phyloP scores from a whole-genome alignment of 164 flowering plant species.

The Platanus orientalis region DNA sequence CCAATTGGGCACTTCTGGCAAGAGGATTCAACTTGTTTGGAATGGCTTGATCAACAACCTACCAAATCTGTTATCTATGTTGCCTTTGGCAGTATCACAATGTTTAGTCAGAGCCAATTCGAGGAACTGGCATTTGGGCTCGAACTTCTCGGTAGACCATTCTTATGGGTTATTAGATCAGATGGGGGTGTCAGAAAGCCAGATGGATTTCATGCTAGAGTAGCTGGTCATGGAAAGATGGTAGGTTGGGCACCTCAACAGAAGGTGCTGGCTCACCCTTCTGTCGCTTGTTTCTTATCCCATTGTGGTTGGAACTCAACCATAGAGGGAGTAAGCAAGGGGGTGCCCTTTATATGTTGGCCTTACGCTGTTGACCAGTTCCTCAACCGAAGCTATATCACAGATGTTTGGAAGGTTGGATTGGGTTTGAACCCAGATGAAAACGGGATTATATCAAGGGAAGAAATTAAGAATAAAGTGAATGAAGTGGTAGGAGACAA shows the following conservation, averaged over 20 bases:
- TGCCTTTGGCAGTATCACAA: constrained; percentile 26
- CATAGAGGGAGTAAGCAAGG: constrained; percentile 8
- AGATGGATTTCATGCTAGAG: constrained; percentile 15
- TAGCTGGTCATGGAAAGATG: constrained; percentile 3
- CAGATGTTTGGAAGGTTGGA: constrained; percentile 14
- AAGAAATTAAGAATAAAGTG: constrained; percentile 13
- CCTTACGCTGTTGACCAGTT: constrained; percentile 24
- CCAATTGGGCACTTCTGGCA: constrained; percentile 16
- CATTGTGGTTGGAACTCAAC: constrained; percentile 27
- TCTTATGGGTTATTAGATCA: constrained; percentile 26
- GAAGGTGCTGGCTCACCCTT: constrained; percentile 21
- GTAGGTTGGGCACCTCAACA: constrained; percentile 23
- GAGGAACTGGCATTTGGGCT: constrained; percentile 31
- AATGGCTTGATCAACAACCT: constrained; percentile 29
- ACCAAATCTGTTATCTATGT: constrained; percentile 26
- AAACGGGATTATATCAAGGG: constrained; percentile 12
- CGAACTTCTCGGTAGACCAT: constrained; percentile 21
- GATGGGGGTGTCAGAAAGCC: constrained; percentile 8
- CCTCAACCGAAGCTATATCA: constrained; percentile 6
- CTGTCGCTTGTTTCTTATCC: constrained; percentile 16
- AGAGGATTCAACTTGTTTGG: constrained; percentile 19
- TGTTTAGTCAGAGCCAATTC: constrained; percentile 14
- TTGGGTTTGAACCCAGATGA: constrained; percentile 10
- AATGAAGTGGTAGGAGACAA: constrained; percentile 9
- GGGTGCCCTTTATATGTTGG: constrained; percentile 22